Base-by-base conservation (phyloP, 176 grass and related monocot genomes). In the Oryza punctata region DNA sequence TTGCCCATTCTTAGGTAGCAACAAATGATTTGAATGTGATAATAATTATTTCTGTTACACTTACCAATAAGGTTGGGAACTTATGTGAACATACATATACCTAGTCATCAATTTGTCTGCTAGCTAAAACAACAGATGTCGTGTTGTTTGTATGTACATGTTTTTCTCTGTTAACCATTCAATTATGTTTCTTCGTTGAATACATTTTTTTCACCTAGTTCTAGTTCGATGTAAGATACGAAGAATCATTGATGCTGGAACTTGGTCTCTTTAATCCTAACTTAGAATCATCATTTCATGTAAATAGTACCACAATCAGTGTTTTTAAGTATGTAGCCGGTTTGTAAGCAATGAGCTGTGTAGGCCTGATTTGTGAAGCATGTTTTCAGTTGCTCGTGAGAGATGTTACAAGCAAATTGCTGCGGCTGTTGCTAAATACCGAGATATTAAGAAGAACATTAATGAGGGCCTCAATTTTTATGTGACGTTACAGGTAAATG, bases 401-500 rank as follows among this genome's bases (percentile, higher is more conserved):
- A 99, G 88, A 82, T 75, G 89, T 91, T 99, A 87, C 88, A 89
- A 92, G 78, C 97, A 99, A 90, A 99, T 99, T 46, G 77, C 93
- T 85, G 93, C 89, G 43, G 97, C 91, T 75, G 78, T 94, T 87
- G 89, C 91, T 87, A 96, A 96, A 90, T 99, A 99, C 79, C 78
- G 82, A 38, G 93, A 92, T 72, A 86, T 90, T 49, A 99, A 96
- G 81, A 91, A 99, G 57, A 96, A 99, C 83, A 79, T 94, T 44
- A 94, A 99, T 27, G 97, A 99, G 21, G 97, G 97, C 60, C 75
- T 99, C 57, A 94, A 94, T 41, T 99, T 99, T 78, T 99, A 99
- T 76, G 91, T 94, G 50, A 96, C 91, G 49, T 79, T 99, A 80
- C 97, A 99, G 97, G 97, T 99, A 78, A 59, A 73, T 7, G 25